phyloP scores from a whole-genome alignment of 208 protist species.

The Perkinsela sp. region DNA sequence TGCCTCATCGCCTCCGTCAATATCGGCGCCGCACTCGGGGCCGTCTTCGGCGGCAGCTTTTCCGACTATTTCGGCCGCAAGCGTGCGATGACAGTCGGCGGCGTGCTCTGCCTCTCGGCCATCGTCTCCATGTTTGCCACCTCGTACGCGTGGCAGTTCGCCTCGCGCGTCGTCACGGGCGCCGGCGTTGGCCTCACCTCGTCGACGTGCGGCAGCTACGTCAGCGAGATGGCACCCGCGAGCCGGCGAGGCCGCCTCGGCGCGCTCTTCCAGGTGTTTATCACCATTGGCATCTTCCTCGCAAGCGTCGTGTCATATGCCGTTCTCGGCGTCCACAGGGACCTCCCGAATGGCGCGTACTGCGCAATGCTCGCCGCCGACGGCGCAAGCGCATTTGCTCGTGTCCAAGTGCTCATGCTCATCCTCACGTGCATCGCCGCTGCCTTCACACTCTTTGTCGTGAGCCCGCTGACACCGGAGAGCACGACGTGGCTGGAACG shows the following conservation, averaged over 20 bases:
- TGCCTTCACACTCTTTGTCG: constrained; percentile 9
- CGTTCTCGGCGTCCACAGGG: constrained; percentile 18
- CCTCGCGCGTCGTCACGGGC: constrained; percentile 34
- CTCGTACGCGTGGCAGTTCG: constrained; percentile 29
- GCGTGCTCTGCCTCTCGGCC: constrained; percentile 15
- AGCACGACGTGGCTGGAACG: constrained; percentile 2
- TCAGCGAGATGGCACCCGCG: constrained; percentile 22
- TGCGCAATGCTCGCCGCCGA: constrained; percentile 11
- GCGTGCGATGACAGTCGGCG: constrained; percentile 18
- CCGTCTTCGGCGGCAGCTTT: constrained; percentile 19
- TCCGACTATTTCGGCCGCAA: constrained; percentile 15
- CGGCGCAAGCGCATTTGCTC: constrained; percentile 6
- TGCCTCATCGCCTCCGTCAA: constrained; percentile 33
- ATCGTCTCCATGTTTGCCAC: constrained; percentile 24
- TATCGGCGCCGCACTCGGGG: constrained; percentile 31
- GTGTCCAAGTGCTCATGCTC: constrained; percentile 26
- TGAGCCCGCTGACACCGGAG: constrained; percentile 11
- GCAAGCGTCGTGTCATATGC: constrained; percentile 8
- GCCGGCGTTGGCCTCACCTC: constrained; percentile 21
- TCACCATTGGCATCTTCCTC: constrained; percentile 43
- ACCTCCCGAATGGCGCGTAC: constrained; percentile 13
- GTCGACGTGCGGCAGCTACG: constrained; percentile 34
- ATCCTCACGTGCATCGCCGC: constrained; percentile 24
- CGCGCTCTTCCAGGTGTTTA: constrained; percentile 43
- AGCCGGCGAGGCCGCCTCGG: constrained; percentile 21